A percentile compares a stretch with the other conserved stretches of the same genome.
Evolutionary conservation across 768 basidiomycete species (phyloP).

Genomic region (Psilocybe tampanensis): DNA sequence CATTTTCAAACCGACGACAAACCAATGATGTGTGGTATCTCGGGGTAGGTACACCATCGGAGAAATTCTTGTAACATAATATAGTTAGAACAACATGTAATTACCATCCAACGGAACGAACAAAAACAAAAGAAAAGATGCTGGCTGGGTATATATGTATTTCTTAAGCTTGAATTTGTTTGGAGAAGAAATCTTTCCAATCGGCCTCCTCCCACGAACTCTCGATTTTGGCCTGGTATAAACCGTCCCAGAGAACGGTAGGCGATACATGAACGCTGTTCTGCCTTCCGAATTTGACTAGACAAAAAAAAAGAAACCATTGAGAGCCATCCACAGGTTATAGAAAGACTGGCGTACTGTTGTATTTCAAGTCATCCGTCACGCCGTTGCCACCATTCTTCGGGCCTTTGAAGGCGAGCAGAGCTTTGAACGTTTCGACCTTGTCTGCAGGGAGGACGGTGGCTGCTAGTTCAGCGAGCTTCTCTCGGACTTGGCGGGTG

Average conservation of each 20-base stretch:
- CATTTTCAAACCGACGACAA: too few species aligned
- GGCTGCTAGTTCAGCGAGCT: slow-evolving; percentile 62
- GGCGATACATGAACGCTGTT: slow-evolving; percentile 93
- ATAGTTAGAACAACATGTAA: too few species aligned
- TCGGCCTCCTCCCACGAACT: slow-evolving; percentile 83
- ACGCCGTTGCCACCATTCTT: slow-evolving; percentile 84
- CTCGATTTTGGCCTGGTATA: slow-evolving; percentile 70
- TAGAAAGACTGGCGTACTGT: slow-evolving; percentile 62
- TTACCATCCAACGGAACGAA: too few species aligned
- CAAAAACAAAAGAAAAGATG: too few species aligned
- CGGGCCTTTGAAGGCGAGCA: slow-evolving; percentile 59
- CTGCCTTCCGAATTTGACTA: slow-evolving; percentile 91
- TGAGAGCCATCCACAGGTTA: not conserved
- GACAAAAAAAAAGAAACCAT: not conserved
- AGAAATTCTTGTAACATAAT: too few species aligned
- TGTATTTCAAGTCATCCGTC: slow-evolving; percentile 87
- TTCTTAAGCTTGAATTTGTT: too few species aligned
- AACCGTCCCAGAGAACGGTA: slow-evolving; percentile 76
- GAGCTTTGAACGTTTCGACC: slow-evolving; percentile 57
- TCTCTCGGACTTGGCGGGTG: slow-evolving; percentile 72
- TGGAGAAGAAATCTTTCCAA: slow-evolving; percentile 73
- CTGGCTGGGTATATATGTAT: too few species aligned
- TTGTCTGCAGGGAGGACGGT: slow-evolving; percentile 52
- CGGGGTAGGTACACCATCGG: too few species aligned
- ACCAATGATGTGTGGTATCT: too few species aligned